Evolutionary conservation across 2,329 filamentous ascomycete genomes (phyloP).

Genomic region (Sporothrix mexicana): DNA sequence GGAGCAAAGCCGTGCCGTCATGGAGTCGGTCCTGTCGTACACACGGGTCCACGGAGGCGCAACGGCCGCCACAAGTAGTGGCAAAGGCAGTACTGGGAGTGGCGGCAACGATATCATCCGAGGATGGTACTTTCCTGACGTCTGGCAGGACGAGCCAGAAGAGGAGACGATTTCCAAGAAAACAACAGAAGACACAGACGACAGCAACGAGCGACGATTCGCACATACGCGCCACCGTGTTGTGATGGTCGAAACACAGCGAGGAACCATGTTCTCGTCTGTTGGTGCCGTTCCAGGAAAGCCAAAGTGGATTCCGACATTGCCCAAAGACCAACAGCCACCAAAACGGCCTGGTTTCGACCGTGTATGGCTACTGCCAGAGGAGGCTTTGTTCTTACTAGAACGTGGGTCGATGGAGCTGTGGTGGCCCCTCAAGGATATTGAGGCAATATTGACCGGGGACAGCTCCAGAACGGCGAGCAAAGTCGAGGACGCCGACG

Average conservation of each 20-base stretch:
- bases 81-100: not conserved
- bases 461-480: not conserved
- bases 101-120: constrained; percentile 63
- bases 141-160: constrained; percentile 48
- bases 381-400: constrained; percentile 87
- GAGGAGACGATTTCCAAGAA: constrained; percentile 14
- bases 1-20: constrained; percentile 80
- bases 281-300: constrained; percentile 65
- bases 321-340: constrained; percentile 55
- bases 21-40: constrained; percentile 84
- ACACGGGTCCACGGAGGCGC: constrained; percentile 72
- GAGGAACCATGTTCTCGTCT: constrained; percentile 67
- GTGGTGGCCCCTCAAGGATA: constrained; percentile 72
- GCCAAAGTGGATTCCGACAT: constrained; percentile 50
- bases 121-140: constrained; percentile 75
- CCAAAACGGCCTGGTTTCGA: constrained; percentile 54
- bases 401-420: constrained; percentile 88
- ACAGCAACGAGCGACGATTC: constrained; percentile 35
- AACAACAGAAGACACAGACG: not conserved
- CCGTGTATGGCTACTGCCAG: constrained; percentile 82
- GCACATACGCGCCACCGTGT: constrained; percentile 54
- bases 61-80: not conserved
- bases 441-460: constrained; percentile 54
- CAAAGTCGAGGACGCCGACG: constrained; percentile 35
- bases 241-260: constrained; percentile 73